Percentiles rank a stretch among this genome's conserved stretches.
phyloP scores from a whole-genome alignment of 2,329 filamentous ascomycete genomes.

The Phyllosticta paracitricarpa region DNA sequence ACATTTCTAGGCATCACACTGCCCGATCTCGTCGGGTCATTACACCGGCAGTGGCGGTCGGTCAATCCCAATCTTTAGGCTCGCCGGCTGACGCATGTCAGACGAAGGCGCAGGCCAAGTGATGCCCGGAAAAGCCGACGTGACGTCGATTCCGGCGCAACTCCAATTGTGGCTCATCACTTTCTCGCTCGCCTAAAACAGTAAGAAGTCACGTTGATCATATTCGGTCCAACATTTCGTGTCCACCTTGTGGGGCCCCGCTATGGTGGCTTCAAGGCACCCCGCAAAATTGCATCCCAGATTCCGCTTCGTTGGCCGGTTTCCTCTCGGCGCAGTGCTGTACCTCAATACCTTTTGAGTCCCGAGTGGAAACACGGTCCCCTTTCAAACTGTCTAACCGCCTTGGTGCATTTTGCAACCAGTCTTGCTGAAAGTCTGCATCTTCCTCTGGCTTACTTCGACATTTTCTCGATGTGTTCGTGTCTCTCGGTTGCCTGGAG shows the following conservation, averaged over 20 bases:
- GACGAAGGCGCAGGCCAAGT: background rate
- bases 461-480: too few species aligned
- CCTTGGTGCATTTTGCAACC: too few species aligned
- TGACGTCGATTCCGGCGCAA: background rate
- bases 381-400: too few species aligned
- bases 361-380: too few species aligned
- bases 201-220: background rate
- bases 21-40: background rate
- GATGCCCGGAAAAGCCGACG: background rate
- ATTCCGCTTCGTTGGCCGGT: background rate
- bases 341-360: too few species aligned
- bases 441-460: too few species aligned
- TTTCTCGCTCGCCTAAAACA: background rate
- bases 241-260: background rate
- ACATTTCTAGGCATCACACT: background rate
- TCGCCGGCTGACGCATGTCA: background rate
- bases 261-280: background rate
- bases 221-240: background rate
- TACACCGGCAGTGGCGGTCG: background rate
- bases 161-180: background rate
- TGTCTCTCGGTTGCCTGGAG: too few species aligned
- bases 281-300: background rate
- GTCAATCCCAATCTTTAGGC: background rate
- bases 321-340: background rate
- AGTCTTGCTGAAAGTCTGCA: too few species aligned